phyloP scores from a whole-genome alignment of 164 flowering plant genomes.

The Akebia trifoliata region DNA sequence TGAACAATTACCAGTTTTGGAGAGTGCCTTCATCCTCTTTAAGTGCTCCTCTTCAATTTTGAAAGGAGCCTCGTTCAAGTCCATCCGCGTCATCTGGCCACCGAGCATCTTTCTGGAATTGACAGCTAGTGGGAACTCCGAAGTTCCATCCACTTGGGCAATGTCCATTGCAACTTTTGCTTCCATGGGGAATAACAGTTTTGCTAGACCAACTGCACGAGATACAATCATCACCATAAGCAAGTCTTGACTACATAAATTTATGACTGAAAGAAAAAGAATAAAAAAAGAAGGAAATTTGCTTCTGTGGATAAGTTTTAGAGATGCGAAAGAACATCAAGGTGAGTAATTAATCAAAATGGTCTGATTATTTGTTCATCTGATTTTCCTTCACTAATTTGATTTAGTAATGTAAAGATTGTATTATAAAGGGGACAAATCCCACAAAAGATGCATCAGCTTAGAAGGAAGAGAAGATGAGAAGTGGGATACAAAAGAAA shows the following conservation, averaged over 20 bases:
- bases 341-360: too few relatives aligned
- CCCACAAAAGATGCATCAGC: too few relatives aligned
- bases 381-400: too few relatives aligned
- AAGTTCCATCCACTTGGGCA: conserved; percentile 72
- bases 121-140: conserved; percentile 38
- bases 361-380: too few relatives aligned
- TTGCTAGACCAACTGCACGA: conserved; percentile 68
- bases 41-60: conserved; percentile 67
- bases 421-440: too few relatives aligned
- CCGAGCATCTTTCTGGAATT: conserved; percentile 20
- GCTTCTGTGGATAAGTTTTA: too few relatives aligned
- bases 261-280: too few relatives aligned
- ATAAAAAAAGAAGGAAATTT: too few relatives aligned
- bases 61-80: conserved; percentile 80
- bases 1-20: conserved; percentile 59
- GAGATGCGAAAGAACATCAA: too few relatives aligned
- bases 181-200: conserved; percentile 71
- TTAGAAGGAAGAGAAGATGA: too few relatives aligned
- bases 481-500: too few relatives aligned
- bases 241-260: background rate
- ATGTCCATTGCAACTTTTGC: conserved; percentile 87
- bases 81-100: conserved; percentile 41
- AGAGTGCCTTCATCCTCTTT: conserved; percentile 58
- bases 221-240: background rate
- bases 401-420: too few relatives aligned